Percentiles rank a stretch among this genome's conserved stretches.
Evolutionary conservation across 2,329 filamentous ascomycete species (phyloP).

Genomic region (Fusarium nisikadoi): DNA sequence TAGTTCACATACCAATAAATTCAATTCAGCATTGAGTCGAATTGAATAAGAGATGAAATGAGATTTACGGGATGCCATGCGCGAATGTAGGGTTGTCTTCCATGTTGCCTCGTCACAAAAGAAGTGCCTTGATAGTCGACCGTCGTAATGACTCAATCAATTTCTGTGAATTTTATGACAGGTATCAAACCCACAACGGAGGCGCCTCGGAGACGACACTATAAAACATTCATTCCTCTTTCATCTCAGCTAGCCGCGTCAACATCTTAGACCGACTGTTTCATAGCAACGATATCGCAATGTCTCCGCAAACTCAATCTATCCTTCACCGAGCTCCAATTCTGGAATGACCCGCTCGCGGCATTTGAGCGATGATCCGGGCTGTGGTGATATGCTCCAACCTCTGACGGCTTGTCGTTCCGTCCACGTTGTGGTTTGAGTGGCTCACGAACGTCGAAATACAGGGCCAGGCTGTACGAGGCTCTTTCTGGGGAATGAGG

Average conservation of each 20-base stretch:
- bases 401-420: conserved; percentile 27
- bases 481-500: conserved; percentile 28
- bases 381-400: conserved; percentile 20
- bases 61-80: not conserved
- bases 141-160: not conserved
- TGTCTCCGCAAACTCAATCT: conserved; percentile 12
- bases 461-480: conserved; percentile 17
- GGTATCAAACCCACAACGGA: not conserved
- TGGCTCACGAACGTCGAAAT: conserved; percentile 34
- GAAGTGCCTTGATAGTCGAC: not conserved
- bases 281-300: conserved; percentile 10
- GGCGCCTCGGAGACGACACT: not conserved
- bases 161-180: not conserved
- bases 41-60: not conserved
- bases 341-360: conserved; percentile 25
- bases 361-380: conserved; percentile 9
- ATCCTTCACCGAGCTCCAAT: conserved; percentile 29
- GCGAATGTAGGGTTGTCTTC: not conserved
- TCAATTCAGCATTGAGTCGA: not conserved
- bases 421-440: conserved; percentile 43
- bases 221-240: conserved; percentile 21
- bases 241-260: conserved; percentile 17
- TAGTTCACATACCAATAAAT: not conserved
- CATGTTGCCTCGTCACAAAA: not conserved
- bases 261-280: conserved; percentile 22